Base-by-base conservation (phyloP, 2,329 filamentous ascomycete species). In the Penicillium sp. region DNA sequence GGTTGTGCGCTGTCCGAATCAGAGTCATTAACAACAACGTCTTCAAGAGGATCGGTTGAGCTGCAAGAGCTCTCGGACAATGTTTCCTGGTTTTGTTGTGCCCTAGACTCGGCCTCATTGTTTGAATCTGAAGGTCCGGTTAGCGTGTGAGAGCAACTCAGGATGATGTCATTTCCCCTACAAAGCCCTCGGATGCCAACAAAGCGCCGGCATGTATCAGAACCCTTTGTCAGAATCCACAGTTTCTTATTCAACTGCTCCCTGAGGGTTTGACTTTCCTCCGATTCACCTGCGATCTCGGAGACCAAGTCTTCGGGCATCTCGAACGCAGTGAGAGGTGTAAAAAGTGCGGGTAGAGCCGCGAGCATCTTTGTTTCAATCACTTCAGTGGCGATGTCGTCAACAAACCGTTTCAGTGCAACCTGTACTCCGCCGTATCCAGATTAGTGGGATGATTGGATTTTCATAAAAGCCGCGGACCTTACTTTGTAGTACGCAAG, bases 401-500 rank as follows among this genome's bases (percentile, higher is more conserved):
- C 74, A 39, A 78, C 63, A 40, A 76, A 63, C 3, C 58, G 71
- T 59, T 76, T 75, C 31, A 73, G 50, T 2, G 75, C 74, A 45
- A 78, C 74, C 75, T 77, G 41, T 16, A 45, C 46, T 40, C 29
- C 15, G 16, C n/a, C 38, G 10, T 3, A 47, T 9, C n/a, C 6
- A 37, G 9, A 5, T 47, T 27, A 45, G 48, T 45, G n/a, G 29
- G 42, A 42, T 46, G 27, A 21, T 35, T 46, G 4, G 32, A 39
- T 13, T 25, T 46, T 56, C 50, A 18, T 25, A n/a, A 8, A 25
- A 16, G 21, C 18, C 7, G 13, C n/a, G n/a, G 12, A 7, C 41
- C 25, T 25, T 25, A 77, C 77, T 70, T 78, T 75, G 64, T 80
- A 80, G 59, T 78, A 80, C 1, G 77, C 75, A 47, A 76, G 60